Percentiles rank a stretch among this genome's conserved stretches.
These are phyloP conservation scores for Fusarium sp. DNA, from an alignment of 2,329 filamentous ascomycete species.

Conservation along the genomic window DNA sequence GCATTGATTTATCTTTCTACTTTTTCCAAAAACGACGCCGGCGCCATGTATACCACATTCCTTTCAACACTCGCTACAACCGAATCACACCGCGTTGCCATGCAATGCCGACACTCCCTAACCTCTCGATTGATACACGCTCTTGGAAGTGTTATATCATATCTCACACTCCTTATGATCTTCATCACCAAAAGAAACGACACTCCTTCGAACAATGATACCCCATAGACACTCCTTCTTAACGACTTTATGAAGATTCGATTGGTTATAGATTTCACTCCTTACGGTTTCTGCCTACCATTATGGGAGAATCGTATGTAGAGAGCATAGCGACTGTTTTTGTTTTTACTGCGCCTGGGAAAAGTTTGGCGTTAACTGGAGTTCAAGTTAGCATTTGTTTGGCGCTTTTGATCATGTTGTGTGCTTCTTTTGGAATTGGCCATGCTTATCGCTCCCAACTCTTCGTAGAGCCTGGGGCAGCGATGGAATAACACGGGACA, in stretches of 20 bases:
- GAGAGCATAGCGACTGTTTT: slow-evolving; percentile 67
- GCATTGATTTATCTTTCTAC: slow-evolving; percentile 30
- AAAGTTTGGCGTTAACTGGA: slow-evolving; percentile 47
- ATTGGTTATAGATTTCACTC: slow-evolving; percentile 59
- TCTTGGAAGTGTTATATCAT: slow-evolving; percentile 49
- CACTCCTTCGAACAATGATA: slow-evolving; percentile 51
- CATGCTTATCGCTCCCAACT: slow-evolving; percentile 32
- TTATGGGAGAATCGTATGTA: slow-evolving; percentile 55
- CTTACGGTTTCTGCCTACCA: slow-evolving; percentile 55
- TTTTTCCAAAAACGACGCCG: slow-evolving; percentile 48
- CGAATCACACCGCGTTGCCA: slow-evolving; percentile 44
- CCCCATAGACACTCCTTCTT: slow-evolving; percentile 54
- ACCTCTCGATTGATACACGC: slow-evolving; percentile 23
- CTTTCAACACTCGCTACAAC: slow-evolving; percentile 53
- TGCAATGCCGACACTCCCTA: slow-evolving; percentile 50
- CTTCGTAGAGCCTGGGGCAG: slow-evolving; percentile 32
- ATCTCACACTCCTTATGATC: slow-evolving; percentile 52
- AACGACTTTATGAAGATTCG: slow-evolving; percentile 52
- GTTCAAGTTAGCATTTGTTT: slow-evolving; percentile 43
- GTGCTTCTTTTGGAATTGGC: slow-evolving; percentile 25
- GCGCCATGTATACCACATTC: slow-evolving; percentile 54
- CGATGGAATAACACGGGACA: slow-evolving; percentile 39
- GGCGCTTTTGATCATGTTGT: slow-evolving; percentile 37
- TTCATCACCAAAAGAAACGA: slow-evolving; percentile 34
- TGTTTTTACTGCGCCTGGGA: slow-evolving; percentile 38